Base-by-base conservation (phyloP, 2,329 filamentous ascomycete species). In the Fusarium austroafricanum region DNA sequence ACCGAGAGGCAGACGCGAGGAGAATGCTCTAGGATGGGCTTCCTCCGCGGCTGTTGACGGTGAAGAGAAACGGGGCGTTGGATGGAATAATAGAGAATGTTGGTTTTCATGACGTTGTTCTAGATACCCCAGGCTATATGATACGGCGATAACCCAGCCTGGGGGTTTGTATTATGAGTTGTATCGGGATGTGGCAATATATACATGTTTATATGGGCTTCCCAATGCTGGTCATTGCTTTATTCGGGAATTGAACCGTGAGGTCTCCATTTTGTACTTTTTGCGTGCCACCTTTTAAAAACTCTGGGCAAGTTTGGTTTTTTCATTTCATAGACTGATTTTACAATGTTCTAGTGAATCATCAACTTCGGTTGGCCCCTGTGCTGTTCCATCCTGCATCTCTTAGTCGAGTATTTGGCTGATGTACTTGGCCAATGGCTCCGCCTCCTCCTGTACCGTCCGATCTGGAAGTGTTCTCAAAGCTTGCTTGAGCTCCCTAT, bases 361-460 rank as follows among this genome's bases (percentile, higher is more conserved):
- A 15, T 44, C 15, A 6, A 26, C 26, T 14, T 9, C 18, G 10
- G 10, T 35, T 31, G 10, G 7, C 10, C 14, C 21, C 18, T 23
- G 28, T 12, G 7, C 10, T 31, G 23, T 31, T 44, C 10, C 8
- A 14, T 28, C 11, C 29, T 29, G 28, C 18, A 33, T 33, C 14
- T 31, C 8, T 18, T 42, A 75, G 28, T 57, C 61, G 2, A 84
- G 70, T 26, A 86, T 53, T 33, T 79, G 77, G 45, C 64, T 71
- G 53, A 86, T 77, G 73, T 86, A 87, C 6, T 57, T 72, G 33
- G 79, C 78, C 66, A 87, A 66, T 3, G 77, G 78, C 35, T 84
- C 84, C 1, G 82, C 81, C 70, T 87, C 85, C 50, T 86, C 84
- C 18, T 84, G 81, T 0, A 85, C 77, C 3, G 82, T 86, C 49